Conservation (phyloP, 2,329 filamentous ascomycete species). For the Dothiorella sarmentorum region DNA sequence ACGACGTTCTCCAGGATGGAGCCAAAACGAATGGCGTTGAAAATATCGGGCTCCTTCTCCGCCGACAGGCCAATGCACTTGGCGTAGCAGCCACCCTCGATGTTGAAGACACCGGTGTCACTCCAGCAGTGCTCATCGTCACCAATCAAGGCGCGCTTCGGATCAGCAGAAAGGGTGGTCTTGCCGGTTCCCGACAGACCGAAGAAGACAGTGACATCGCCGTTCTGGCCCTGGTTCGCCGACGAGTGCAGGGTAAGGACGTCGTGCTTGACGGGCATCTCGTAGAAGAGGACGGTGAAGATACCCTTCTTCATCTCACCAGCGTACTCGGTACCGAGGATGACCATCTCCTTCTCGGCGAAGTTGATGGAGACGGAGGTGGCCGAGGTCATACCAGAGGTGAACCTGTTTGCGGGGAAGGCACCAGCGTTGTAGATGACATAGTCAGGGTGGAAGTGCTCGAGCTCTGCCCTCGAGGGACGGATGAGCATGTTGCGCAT, state of each 20-base stretch:
- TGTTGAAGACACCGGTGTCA: constrained; percentile 97
- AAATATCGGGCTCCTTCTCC: constrained; percentile 99
- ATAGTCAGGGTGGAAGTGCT: constrained; percentile 98
- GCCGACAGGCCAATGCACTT: constrained; percentile 96
- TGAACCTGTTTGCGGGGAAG: constrained; percentile 98
- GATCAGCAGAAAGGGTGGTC: constrained; percentile 95
- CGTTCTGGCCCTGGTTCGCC: constrained; percentile 90
- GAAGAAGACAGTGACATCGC: constrained; percentile 99
- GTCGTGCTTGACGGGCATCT: constrained; percentile 99
- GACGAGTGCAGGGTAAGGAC: constrained; percentile 97
- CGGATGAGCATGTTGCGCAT: constrained; percentile 99
- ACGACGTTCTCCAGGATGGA: constrained; percentile 98
- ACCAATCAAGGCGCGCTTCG: constrained; percentile 92
- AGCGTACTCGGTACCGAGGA: constrained; percentile 97
- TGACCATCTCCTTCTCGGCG: constrained; percentile 99
- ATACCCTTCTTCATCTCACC: constrained; percentile 98
- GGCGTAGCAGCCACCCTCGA: constrained; percentile 98
- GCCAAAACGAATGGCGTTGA: constrained; percentile 90
- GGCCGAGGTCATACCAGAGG: constrained; percentile 96
- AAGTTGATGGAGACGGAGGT: constrained; percentile 99
- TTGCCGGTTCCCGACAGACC: constrained; percentile 97
- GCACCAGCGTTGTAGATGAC: constrained; percentile 99
- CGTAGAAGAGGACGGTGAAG: constrained; percentile 99
- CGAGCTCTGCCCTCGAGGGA: constrained; percentile 82
- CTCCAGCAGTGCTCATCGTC: constrained; percentile 99